These are phyloP conservation scores for Alternaria arborescens DNA, from an alignment of 2,329 filamentous ascomycete species.

Conservation along the genomic window DNA sequence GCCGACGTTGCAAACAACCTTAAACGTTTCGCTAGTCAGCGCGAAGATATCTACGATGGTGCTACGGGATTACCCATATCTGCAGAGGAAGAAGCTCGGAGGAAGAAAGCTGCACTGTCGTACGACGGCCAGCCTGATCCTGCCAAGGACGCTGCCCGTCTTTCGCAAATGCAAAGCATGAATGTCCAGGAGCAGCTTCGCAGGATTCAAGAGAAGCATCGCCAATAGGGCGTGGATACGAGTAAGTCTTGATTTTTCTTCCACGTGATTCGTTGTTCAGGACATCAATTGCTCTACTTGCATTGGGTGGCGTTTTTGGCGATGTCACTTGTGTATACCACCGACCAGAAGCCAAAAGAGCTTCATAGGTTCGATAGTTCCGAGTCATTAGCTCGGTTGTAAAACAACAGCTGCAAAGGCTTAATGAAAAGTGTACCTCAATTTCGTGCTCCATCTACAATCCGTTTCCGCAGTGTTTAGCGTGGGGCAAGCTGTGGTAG, in stretches of 20 bases:
- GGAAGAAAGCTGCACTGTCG: constrained; percentile 77
- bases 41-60: constrained; percentile 85
- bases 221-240: constrained; percentile 17
- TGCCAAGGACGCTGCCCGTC: constrained; percentile 62
- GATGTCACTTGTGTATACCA: constrained; percentile 11
- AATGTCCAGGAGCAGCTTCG: constrained; percentile 89
- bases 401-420: not conserved
- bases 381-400: not conserved
- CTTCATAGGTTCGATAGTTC: not conserved
- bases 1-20: constrained; percentile 91
- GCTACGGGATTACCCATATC: constrained; percentile 72
- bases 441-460: not conserved
- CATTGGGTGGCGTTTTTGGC: constrained; percentile 20
- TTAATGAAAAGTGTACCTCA: not conserved
- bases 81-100: constrained; percentile 75
- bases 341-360: not conserved
- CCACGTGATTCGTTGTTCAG: not conserved
- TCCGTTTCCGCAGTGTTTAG: not conserved
- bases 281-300: constrained; percentile 7
- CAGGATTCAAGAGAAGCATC: constrained; percentile 66
- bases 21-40: constrained; percentile 90
- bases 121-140: constrained; percentile 71
- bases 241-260: constrained; percentile 11
- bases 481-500: constrained; percentile 2
- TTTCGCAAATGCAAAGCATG: constrained; percentile 62